These are phyloP conservation scores for Lizanozyma gosingica DNA, from an alignment of 1,139 yeast species.

Conservation along the genomic window DNA sequence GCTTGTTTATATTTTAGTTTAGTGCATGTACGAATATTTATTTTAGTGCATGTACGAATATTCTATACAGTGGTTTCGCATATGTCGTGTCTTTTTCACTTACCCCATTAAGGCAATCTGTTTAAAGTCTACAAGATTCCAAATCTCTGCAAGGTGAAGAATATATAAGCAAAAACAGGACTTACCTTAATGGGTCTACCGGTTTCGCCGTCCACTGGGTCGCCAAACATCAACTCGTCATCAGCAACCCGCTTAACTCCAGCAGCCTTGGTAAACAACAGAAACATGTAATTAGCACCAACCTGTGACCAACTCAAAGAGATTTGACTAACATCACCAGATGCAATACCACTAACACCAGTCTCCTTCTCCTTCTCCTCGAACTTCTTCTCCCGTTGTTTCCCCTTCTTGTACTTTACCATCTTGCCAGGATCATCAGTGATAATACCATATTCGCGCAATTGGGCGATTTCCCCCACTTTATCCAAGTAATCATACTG, in stretches of 20 bases:
- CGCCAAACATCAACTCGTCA: constrained; percentile 17
- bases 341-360: background rate
- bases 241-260: constrained; percentile 11
- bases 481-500: constrained; percentile 28
- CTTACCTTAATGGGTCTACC: constrained; percentile 10
- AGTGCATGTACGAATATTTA: no score
- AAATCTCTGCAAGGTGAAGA: constrained; percentile 21
- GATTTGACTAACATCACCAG: constrained; percentile 13
- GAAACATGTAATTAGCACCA: constrained; percentile 6
- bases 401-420: constrained; percentile 13
- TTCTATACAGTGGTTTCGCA: no score
- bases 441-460: constrained; percentile 31
- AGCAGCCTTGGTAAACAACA: constrained; percentile 5
- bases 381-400: background rate
- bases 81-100: no score
- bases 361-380: constrained; percentile 2
- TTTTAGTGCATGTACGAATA: no score
- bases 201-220: constrained; percentile 19
- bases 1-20: no score
- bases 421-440: constrained; percentile 31
- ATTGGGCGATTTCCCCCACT: constrained; percentile 17
- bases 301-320: constrained; percentile 10
- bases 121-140: constrained; percentile 19
- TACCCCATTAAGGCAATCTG: no score
- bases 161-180: constrained; percentile 15